Base-by-base conservation (phyloP, 2,329 filamentous ascomycete genomes). In the Hirsutella rhossiliensis region DNA sequence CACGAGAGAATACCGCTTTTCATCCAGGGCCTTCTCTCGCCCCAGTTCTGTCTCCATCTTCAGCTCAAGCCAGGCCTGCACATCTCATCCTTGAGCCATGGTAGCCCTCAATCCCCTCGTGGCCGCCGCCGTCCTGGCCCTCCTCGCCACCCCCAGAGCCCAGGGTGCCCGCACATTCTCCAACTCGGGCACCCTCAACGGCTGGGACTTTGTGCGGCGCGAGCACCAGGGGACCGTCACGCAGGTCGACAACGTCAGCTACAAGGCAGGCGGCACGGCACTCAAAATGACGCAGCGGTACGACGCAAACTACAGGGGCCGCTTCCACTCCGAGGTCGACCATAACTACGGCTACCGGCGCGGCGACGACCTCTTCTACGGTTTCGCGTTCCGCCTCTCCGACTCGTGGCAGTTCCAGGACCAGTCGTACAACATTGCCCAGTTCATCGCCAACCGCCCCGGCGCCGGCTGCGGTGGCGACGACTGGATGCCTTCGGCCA, bases 381-480 rank as follows among this genome's bases (percentile, higher is more conserved):
- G 70, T 31, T 75, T 74, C 54, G 57, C 60, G 0, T 73, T 75
- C 58, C 66, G 68, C n/a, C 63, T 75, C 8, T 60, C 64, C 23
- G 52, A 65, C 1, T 43, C 58, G 45, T 73, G 70, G 71, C 54
- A 73, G 48, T 71, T 69, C 52, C 50, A 54, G n/a, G 54, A 56
- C 2, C 67, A 71, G 54, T 57, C 54, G 41, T 73, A 67, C 57
- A 70, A 72, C 56, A 54, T 73, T 38, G 67, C 63, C 0, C 70
- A 74, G 56, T 74, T 73, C 59, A 73, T 73, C 50, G 67, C 68
- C 44, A 62, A 72, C 48, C 71, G 72, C 47, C 54, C 56, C 2
- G 62, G 64, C 47, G 58, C 63, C 3, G 57, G 59, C 40, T 70
- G 68, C 50, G 60, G 52, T 43, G 59, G 48, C 45, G 65, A 73